phyloP scores from a whole-genome alignment of 352 stramenopile genomes.

The Globisporangium rhizosaccharum region DNA sequence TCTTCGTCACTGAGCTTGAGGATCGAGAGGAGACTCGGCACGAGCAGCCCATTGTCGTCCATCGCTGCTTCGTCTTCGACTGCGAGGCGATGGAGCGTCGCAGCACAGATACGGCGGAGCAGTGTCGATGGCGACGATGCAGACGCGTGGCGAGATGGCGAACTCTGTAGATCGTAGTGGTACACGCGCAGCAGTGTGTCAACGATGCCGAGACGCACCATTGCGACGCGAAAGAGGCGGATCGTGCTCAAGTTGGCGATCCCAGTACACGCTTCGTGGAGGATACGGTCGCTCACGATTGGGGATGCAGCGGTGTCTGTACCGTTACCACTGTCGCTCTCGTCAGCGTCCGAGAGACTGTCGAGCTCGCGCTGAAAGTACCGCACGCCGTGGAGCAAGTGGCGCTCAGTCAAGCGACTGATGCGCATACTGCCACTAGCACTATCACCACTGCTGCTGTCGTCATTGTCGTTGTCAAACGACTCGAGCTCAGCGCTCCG shows the following conservation, averaged over 20 bases:
- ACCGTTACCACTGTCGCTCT: neutral
- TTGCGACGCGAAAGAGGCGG: slow-evolving; percentile 42
- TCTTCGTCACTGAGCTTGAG: slow-evolving; percentile 53
- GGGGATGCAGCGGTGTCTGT: neutral
- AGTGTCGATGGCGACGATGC: slow-evolving; percentile 1
- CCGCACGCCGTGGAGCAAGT: slow-evolving; percentile 51
- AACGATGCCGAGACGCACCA: slow-evolving; percentile 53
- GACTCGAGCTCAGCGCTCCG: neutral
- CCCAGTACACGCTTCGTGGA: slow-evolving; percentile 48
- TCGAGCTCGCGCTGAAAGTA: slow-evolving; percentile 59
- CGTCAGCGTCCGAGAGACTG: slow-evolving; percentile 1
- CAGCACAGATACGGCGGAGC: slow-evolving; percentile 44
- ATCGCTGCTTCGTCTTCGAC: slow-evolving; percentile 46
- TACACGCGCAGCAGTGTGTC: slow-evolving; percentile 44
- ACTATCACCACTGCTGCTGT: neutral
- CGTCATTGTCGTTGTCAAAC: neutral
- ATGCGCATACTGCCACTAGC: slow-evolving; percentile 7
- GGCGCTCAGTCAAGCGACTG: slow-evolving; percentile 39
- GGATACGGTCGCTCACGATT: slow-evolving; percentile 26
- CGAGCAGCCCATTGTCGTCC: slow-evolving; percentile 28
- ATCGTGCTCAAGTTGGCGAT: slow-evolving; percentile 75
- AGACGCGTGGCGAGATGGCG: neutral
- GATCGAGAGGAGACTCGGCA: slow-evolving; percentile 55
- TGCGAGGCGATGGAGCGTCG: slow-evolving; percentile 65
- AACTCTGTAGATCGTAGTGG: slow-evolving; percentile 8